phyloP scores from a whole-genome alignment of 2,329 filamentous ascomycete species.

The Aspergillus fumigatiaffinis region DNA sequence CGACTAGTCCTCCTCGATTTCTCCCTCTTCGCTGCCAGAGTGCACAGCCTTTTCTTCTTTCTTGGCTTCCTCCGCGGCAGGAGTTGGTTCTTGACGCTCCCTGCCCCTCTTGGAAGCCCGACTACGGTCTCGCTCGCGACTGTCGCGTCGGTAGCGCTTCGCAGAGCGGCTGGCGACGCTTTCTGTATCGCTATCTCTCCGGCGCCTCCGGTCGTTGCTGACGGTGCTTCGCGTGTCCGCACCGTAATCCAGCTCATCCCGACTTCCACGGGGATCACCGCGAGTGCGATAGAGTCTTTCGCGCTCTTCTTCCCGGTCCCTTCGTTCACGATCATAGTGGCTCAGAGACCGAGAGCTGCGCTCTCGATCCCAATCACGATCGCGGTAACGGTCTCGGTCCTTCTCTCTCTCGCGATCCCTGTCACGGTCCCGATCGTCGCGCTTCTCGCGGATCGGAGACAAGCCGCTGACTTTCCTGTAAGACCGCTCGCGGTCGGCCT shows the following conservation, averaged over 20 bases:
- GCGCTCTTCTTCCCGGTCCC: constrained; percentile 84
- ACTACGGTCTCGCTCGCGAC: constrained; percentile 35
- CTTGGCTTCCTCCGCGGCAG: constrained; percentile 31
- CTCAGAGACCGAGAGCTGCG: constrained; percentile 28
- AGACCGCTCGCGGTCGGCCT: constrained; percentile 88
- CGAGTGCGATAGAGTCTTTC: constrained; percentile 80
- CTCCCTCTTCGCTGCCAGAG: constrained; percentile 93
- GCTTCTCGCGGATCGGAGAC: constrained; percentile 44
- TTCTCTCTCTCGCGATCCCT: constrained; percentile 36
- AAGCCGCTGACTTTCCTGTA: constrained; percentile 75
- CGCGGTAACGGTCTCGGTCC: constrained; percentile 37
- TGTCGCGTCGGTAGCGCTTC: constrained; percentile 52
- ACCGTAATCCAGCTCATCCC: constrained; percentile 89
- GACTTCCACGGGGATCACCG: constrained; percentile 72
- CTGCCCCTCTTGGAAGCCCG: constrained; percentile 50
- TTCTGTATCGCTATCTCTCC: constrained; percentile 73
- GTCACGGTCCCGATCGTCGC: constrained; percentile 32
- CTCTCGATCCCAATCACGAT: constrained; percentile 36
- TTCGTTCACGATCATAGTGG: constrained; percentile 75
- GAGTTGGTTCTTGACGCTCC: constrained; percentile 45
- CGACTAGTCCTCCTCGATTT: constrained; percentile 75
- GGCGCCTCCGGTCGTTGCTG: constrained; percentile 67
- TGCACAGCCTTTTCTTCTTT: constrained; percentile 55
- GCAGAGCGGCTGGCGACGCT: constrained; percentile 55
- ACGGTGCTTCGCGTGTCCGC: constrained; percentile 59